Evolutionary conservation across 108 stramenopile species (phyloP), one percentile per base, ranked within the genome.

Genomic region (Cyclostephanos invisitatus): DNA sequence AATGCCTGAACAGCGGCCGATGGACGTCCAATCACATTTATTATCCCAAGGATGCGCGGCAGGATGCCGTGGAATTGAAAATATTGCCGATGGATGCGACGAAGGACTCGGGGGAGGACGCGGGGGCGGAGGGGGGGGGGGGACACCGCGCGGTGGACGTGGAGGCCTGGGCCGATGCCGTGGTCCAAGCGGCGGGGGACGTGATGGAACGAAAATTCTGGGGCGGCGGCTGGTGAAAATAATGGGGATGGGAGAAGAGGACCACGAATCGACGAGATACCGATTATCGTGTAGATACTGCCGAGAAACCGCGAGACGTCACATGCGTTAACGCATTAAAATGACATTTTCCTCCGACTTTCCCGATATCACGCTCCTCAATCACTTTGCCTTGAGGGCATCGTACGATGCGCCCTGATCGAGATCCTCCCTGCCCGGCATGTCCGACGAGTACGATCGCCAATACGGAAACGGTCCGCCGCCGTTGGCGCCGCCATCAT

Each of bases 391-490:
- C 29, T 95, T 95, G 42, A 57, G 70, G 27, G 91, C 94, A 40
- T 73, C 67, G 49, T 95, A 95, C 12, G 87, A 81, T 5, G 91
- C 91, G 14, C 94, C 94, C 32, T 73, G 94, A 77, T 95, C 91
- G 46, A 90, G 59, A n/a, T 36, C 32, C 0, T 90, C 84, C n/a
- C 86, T 70, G 47, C 78, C 67, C 14, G 95, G 95, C 90, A 94
- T 91, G 63, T 96, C 95, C 10, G 77, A 66, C 15, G 88, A 89
- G 64, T 89, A 96, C 11, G 83, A 82, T 72, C 95, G 59, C 95
- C 95, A 96, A 75, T 96, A 96, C 3, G 87, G 88, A 65, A 96
- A 96, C 17, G 87, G 85, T 10, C 74, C 76, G 4, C n/a, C n/a
- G n/a, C n/a, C n/a, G n/a, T n/a, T n/a, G n/a, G n/a, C n/a, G n/a